Evolutionary conservation across 768 basidiomycete species (phyloP).

Genomic region (Kwoniella dejecticola): DNA sequence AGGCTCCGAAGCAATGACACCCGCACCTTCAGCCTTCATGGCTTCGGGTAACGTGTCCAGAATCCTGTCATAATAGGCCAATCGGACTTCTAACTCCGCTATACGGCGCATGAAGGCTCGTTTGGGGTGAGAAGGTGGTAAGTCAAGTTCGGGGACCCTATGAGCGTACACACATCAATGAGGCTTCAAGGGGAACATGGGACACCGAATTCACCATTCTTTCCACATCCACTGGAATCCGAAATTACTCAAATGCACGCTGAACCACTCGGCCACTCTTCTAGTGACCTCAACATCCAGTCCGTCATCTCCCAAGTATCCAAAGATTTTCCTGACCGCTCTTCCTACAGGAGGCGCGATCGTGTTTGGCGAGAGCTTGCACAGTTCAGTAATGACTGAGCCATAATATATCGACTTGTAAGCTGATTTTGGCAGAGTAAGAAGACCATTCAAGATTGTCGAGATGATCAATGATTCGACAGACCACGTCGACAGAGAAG

Average conservation of each 20-base stretch:
- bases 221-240: constrained; percentile 99
- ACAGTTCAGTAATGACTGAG: constrained; percentile 85
- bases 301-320: constrained; percentile 69
- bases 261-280: constrained; percentile 91
- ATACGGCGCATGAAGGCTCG: constrained; percentile 83
- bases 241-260: constrained; percentile 95
- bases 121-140: constrained; percentile 77
- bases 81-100: constrained; percentile 82
- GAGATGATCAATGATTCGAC: constrained; percentile 86
- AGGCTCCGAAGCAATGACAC: constrained; percentile 80
- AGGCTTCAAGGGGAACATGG: neutral
- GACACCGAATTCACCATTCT: constrained; percentile 93
- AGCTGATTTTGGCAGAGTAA: constrained; percentile 74
- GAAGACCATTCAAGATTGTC: constrained; percentile 71
- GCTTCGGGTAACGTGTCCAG: constrained; percentile 77
- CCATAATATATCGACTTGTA: constrained; percentile 83
- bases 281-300: constrained; percentile 81
- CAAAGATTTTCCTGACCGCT: constrained; percentile 84
- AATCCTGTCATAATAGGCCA: constrained; percentile 92
- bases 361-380: constrained; percentile 87
- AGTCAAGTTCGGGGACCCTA: constrained; percentile 82
- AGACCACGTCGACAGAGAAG: constrained; percentile 75
- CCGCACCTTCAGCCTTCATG: constrained; percentile 70
- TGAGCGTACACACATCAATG: neutral
- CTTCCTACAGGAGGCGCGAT: constrained; percentile 96